These are phyloP conservation scores for Urostyla sp. DNA, from an alignment of 73 alveolate species.

Conservation along the genomic window DNA sequence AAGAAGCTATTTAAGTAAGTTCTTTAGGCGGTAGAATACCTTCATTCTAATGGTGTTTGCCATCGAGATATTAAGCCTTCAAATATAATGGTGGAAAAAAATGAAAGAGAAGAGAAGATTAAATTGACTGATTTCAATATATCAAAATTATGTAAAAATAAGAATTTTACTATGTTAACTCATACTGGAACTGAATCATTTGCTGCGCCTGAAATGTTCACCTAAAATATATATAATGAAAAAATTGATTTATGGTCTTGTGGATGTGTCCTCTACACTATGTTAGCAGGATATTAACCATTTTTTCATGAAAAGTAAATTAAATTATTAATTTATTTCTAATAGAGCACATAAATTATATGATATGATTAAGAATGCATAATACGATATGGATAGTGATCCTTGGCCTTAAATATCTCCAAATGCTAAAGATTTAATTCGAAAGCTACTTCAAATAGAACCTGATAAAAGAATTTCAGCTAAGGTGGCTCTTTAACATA, in stretches of 20 bases:
- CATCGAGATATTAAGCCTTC: conserved; percentile 90
- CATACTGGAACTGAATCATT: conserved; percentile 68
- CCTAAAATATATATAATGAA: conserved; percentile 55
- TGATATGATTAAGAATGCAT: conserved; percentile 47
- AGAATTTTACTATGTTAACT: conserved; percentile 16
- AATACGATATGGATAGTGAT: conserved; percentile 26
- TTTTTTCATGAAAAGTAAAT: conserved; percentile 44
- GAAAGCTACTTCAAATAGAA: conserved; percentile 57
- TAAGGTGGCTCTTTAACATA: conserved; percentile 56
- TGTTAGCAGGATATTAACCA: conserved; percentile 72
- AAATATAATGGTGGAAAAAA: conserved; percentile 76
- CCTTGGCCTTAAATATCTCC: conserved; percentile 70
- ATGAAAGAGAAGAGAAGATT: conserved; percentile 58
- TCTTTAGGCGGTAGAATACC: conserved; percentile 76
- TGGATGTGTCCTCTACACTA: conserved; percentile 62
- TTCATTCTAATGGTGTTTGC: conserved; percentile 83
- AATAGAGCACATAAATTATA: conserved; percentile 36
- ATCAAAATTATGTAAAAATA: conserved; percentile 40
- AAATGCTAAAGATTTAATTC: conserved; percentile 79
- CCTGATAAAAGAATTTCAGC: conserved; percentile 69
- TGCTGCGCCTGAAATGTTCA: conserved; percentile 69
- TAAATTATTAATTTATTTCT: neutral
- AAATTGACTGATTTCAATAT: conserved; percentile 65
- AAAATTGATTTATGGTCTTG: conserved; percentile 65
- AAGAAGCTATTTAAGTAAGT: conserved; percentile 74